Percentiles rank a stretch among this genome's conserved stretches.
Evolutionary conservation across 441 rosid species (phyloP).

Genomic region (Syzygium malaccense): DNA sequence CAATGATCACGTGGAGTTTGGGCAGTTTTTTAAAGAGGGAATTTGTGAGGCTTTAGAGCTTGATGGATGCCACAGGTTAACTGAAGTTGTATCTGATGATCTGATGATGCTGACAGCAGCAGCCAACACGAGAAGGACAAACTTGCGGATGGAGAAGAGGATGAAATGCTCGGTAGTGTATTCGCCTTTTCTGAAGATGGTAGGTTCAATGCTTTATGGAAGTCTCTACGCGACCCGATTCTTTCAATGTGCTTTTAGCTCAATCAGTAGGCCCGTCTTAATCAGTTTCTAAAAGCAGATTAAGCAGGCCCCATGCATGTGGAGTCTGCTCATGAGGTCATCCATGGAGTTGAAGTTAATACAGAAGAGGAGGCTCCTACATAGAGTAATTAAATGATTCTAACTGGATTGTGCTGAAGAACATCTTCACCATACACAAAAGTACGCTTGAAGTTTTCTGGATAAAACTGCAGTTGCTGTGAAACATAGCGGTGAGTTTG

Average conservation of each 20-base stretch:
- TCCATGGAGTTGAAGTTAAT: neutral
- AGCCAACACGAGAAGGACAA: conserved; percentile 48
- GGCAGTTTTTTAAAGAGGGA: conserved; percentile 61
- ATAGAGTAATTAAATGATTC: neutral
- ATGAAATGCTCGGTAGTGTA: conserved; percentile 83
- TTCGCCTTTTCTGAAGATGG: conserved; percentile 93
- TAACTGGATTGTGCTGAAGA: neutral
- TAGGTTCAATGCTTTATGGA: conserved; percentile 9
- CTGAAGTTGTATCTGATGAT: conserved; percentile 28
- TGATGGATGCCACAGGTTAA: conserved; percentile 19
- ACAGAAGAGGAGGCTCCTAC: neutral
- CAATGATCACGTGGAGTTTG: conserved; percentile 40
- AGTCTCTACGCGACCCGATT: neutral
- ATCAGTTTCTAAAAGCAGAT: neutral
- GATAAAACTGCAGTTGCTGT: neutral
- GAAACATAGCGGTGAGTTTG: neutral
- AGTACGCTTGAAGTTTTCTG: neutral
- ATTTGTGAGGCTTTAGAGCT: conserved; percentile 32
- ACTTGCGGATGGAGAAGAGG: conserved; percentile 53
- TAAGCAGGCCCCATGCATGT: neutral
- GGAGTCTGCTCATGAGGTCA: neutral
- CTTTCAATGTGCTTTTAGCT: neutral
- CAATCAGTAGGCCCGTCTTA: neutral
- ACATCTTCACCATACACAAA: neutral
- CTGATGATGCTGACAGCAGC: conserved; percentile 26